Conservation (phyloP, 345 rosid species). For the Acer saccharum region DNA sequence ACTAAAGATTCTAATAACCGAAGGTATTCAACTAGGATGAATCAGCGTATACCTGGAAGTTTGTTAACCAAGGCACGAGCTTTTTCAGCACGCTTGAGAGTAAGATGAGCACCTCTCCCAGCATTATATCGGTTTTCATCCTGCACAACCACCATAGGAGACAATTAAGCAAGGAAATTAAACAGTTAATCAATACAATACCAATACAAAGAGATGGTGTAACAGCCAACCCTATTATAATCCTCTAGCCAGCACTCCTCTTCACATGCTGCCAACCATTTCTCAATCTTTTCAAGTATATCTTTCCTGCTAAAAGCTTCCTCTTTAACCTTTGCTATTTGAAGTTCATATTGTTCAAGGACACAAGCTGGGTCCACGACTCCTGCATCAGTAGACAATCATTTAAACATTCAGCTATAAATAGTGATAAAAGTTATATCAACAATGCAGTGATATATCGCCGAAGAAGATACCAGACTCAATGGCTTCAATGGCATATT, state of each 20-base stretch:
- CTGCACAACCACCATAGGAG: conserved; percentile 41
- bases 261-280: conserved; percentile 92
- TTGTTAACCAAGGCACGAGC: conserved; percentile 92
- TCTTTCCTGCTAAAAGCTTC: conserved; percentile 92
- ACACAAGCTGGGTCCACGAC: conserved; percentile 59
- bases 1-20: background rate
- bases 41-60: conserved; percentile 66
- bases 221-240: conserved; percentile 75
- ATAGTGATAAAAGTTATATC: background rate
- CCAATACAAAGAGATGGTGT: background rate
- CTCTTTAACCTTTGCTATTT: conserved; percentile 80
- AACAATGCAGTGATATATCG: background rate
- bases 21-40: background rate
- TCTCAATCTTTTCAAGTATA: conserved; percentile 91
- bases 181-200: background rate
- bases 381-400: conserved; percentile 36
- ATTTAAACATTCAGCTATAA: background rate
- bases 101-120: conserved; percentile 96
- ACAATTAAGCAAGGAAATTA: conserved; percentile 15
- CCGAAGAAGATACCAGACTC: conserved; percentile 63
- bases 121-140: conserved; percentile 97
- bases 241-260: conserved; percentile 99
- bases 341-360: conserved; percentile 84
- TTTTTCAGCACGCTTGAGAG: conserved; percentile 96
- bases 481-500: conserved; percentile 66